Evolutionary conservation across 495 filamentous ascomycete species (phyloP), one percentile per base, ranked within the genome.

Genomic region (Collariella sp.): DNA sequence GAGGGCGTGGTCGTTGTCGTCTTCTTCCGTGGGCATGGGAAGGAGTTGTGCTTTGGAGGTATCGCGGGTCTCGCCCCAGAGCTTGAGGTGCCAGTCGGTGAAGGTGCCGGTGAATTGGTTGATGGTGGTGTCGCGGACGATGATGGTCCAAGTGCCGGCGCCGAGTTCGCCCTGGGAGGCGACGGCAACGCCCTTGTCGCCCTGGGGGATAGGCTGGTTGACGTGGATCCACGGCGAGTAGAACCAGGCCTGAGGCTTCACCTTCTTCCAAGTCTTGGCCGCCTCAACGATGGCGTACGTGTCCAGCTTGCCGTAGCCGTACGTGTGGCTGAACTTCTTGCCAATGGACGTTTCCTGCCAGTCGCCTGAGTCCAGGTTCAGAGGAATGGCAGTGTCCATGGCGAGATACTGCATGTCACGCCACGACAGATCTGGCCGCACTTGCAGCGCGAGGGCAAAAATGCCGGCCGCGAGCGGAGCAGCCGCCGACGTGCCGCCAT

Each of bases 221-320:
- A 97, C 88, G 58, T 89, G 87, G 52, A 95, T 75, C 88, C 93
- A 95, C 1, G 93, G 94, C 3, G 89, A 90, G 63, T 84, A 84
- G 67, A 79, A 91, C 94, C 94, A 98, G 10, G 88, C 85, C 67
- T 98, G 93, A n/a, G 94, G 94, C 67, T 98, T 98, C 45, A 98
- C 89, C 5, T 82, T 75, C 56, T 89, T 79, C 79, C 88, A 96
- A 1, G 75, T 81, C 72, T 88, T 91, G 51, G 93, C 91, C 35
- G 79, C 82, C 63, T 95, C 85, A 19, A 98, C 87, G 46, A 95
- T 79, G 24, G 84, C 82, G 63, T 83, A 96, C 10, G 85, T 83
- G 63, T 98, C 93, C 19, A 97, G 71, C 70, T 96, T 96, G 56
- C 93, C 93, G 66, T 93, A 98, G 36, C 91, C 93, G 77, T 85